Conservation (phyloP, 2,329 filamentous ascomycete genomes). For the Aureobasidium sp. region DNA sequence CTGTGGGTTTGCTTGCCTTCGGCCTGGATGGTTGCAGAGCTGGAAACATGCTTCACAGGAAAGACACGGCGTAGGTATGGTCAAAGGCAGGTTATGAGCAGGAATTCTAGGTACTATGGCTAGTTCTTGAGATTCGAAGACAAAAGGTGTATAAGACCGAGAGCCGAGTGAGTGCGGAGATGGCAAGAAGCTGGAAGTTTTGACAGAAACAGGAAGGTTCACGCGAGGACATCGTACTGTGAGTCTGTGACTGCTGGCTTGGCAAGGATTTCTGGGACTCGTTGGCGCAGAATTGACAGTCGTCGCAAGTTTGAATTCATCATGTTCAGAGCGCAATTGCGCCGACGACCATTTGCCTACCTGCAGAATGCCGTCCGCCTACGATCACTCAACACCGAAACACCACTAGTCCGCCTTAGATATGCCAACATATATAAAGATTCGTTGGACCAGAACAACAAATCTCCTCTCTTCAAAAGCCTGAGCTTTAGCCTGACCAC, state of each 20-base stretch:
- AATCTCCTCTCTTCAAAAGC: slow-evolving; percentile 64
- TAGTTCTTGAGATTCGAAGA: not conserved
- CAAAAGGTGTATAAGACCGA: not conserved
- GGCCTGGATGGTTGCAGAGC: slow-evolving; percentile 32
- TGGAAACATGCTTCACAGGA: slow-evolving; percentile 27
- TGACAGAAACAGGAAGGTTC: not conserved
- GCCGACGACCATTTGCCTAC: not conserved
- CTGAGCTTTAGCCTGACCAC: slow-evolving; percentile 59
- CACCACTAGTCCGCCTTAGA: slow-evolving; percentile 50
- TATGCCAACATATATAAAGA: slow-evolving; percentile 78
- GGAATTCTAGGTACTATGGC: not conserved
- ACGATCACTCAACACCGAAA: not conserved
- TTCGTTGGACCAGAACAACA: slow-evolving; percentile 54
- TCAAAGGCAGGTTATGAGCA: too few species aligned
- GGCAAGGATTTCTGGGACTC: not conserved
- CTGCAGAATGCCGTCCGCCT: not conserved
- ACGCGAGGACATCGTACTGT: not conserved
- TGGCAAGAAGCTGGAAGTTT: not conserved
- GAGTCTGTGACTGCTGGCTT: not conserved
- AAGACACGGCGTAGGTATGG: too few species aligned
- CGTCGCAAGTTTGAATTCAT: not conserved
- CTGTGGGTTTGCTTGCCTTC: slow-evolving; percentile 22
- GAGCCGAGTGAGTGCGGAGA: not conserved
- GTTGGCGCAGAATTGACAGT: not conserved
- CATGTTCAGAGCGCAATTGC: slow-evolving; percentile 8